Evolutionary conservation across 768 basidiomycete species (phyloP).

Genomic region (Tylopilus rubrobrunneus): DNA sequence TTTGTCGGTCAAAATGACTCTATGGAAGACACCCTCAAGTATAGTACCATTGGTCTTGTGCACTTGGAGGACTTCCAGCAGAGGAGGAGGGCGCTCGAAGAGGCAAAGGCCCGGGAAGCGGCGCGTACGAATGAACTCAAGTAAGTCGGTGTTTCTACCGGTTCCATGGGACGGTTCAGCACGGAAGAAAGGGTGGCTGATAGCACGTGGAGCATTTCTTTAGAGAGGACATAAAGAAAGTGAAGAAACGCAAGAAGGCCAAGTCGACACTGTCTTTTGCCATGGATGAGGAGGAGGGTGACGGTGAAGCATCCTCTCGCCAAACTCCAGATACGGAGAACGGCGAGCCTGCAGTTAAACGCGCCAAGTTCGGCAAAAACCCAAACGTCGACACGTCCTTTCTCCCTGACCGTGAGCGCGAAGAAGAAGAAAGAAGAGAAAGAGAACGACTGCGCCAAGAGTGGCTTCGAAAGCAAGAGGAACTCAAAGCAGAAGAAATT

Average conservation of each 20-base stretch:
- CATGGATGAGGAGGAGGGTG: constrained; percentile 72
- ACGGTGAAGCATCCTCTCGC: constrained; percentile 36
- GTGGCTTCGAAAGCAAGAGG: constrained; percentile 75
- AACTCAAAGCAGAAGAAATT: constrained; percentile 68
- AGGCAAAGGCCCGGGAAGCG: constrained; percentile 86
- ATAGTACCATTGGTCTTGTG: constrained; percentile 89
- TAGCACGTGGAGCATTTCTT: constrained; percentile 75
- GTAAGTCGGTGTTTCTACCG: constrained; percentile 51
- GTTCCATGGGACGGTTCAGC: constrained; percentile 1
- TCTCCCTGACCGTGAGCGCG: constrained; percentile 95
- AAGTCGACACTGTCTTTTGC: constrained; percentile 92
- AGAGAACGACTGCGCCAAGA: constrained; percentile 85
- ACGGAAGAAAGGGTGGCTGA: constrained; percentile 50
- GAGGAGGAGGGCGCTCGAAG: constrained; percentile 82
- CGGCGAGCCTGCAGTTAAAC: constrained; percentile 56
- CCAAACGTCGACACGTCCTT: constrained; percentile 97
- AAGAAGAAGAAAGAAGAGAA: constrained; percentile 85
- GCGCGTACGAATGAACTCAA: constrained; percentile 80
- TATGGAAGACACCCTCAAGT: constrained; percentile 89
- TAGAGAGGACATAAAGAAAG: constrained; percentile 82
- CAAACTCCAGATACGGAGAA: constrained; percentile 37
- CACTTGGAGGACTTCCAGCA: constrained; percentile 91
- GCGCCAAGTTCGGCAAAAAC: constrained; percentile 86
- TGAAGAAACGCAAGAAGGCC: constrained; percentile 91
- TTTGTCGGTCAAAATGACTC: constrained; percentile 95